A percentile compares a stretch with the other conserved stretches of the same genome.
These are phyloP conservation scores for Colletotrichum lentis DNA, from an alignment of 2,329 filamentous ascomycete species.

Conservation along the genomic window DNA sequence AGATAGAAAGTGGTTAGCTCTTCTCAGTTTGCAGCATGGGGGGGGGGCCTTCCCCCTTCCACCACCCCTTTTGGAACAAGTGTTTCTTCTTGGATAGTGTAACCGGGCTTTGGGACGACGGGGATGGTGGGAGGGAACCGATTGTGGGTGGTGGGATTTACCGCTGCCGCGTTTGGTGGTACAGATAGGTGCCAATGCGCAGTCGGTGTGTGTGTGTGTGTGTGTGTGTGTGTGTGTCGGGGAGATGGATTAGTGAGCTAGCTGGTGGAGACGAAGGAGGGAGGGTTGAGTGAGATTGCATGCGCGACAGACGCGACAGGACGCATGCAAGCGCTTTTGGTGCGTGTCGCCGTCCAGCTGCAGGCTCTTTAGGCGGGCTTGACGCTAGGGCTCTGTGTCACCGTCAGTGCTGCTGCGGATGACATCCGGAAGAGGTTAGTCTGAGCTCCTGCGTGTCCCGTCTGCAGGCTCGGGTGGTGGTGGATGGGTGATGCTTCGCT, in stretches of 20 bases:
- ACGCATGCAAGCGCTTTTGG: conserved; percentile 22
- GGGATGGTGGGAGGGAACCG: neutral
- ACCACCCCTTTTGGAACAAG: neutral
- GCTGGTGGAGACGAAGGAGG: neutral
- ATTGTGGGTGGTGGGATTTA: neutral
- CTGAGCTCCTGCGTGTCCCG: neutral
- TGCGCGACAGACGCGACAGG: conserved; percentile 27
- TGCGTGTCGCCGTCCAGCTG: neutral
- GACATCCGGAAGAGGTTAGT: neutral
- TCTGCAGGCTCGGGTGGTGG: neutral
- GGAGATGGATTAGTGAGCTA: neutral
- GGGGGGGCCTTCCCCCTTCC: conserved; percentile 14
- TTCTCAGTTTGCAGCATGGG: neutral
- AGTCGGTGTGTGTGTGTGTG: neutral
- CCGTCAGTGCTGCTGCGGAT: neutral
- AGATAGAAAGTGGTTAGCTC: neutral
- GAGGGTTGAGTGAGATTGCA: conserved; percentile 17
- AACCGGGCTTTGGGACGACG: neutral
- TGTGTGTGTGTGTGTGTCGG: neutral
- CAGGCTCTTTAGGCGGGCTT: conserved; percentile 4
- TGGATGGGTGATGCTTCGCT: no score
- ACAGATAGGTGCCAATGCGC: conserved; percentile 21
- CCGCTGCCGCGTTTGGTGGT: conserved; percentile 21
- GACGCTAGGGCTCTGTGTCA: conserved; percentile 23
- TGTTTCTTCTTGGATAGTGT: conserved; percentile 16